Base-by-base conservation (phyloP, 108 stramenopile species). In the Seminavis robusta region DNA sequence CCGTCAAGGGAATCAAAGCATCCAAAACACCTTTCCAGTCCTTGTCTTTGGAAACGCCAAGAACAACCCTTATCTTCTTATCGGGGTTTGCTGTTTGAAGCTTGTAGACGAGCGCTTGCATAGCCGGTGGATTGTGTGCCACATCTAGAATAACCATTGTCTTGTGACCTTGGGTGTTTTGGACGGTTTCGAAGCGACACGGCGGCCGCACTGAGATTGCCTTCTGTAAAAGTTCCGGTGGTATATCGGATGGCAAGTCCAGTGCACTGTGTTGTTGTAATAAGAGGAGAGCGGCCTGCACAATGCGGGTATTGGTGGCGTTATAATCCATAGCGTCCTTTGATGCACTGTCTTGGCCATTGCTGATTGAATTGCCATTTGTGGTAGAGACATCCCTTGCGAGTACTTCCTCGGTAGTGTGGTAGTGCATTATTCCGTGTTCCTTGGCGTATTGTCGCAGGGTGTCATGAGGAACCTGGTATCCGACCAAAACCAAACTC, bases 101-200 rank as follows among this genome's bases (percentile, higher is more conserved):
- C 59, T 81, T 80, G 46, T 32, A 28, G 27, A 83, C 63, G 0
- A 85, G 63, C 20, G 75, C 54, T n/a, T 52, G 48, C 56, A 92
- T 68, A 28, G 86, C 90, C 24, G 77, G 80, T 24, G 81, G 81
- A 52, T 92, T 92, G 76, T 92, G 90, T 15, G 80, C 90, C 20
- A 88, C 79, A 37, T 92, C 90, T 16, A 92, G 50, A 30, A 92
- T 63, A 16, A 84, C 82, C 43, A 53, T 71, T 3, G 86, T 81
- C 2, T 23, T 20, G n/a, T n/a, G n/a, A n/a, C n/a, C n/a, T n/a
- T n/a, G n/a, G 23, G 34, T 53, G 39, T 37, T 32, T 31, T 61
- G 50, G 49, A 89, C 33, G 30, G 60, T 59, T 52, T 92, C 83
- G 39, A 88, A 90, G 23, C 88, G 81, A 73, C 88, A 90, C 8